Percentiles rank a stretch among this genome's conserved stretches.
These are phyloP conservation scores for Basidiobolus heterosporus DNA, from an alignment of 371 early-diverging fungal species.

Conservation along the genomic window DNA sequence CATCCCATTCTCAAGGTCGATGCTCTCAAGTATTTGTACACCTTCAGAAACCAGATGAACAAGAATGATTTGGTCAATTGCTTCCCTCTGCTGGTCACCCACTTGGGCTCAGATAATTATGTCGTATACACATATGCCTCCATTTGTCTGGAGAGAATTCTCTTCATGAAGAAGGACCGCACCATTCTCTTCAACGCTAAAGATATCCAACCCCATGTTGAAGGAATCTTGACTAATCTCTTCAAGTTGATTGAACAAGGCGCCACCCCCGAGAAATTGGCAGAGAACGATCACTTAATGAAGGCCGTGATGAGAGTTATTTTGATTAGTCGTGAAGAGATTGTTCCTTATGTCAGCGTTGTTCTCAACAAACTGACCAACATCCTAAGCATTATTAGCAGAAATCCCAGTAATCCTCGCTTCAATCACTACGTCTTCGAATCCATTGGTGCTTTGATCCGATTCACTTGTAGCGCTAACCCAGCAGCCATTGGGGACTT, in stretches of 20 bases:
- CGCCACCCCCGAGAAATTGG: conserved; percentile 62
- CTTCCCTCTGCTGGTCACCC: conserved; percentile 37
- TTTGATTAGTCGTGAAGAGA: neutral
- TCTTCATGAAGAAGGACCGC: conserved; percentile 55
- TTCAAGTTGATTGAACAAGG: conserved; percentile 55
- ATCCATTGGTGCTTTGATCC: conserved; percentile 70
- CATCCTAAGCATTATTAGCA: conserved; percentile 67
- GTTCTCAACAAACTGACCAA: conserved; percentile 51
- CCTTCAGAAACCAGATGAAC: conserved; percentile 77
- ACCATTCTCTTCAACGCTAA: neutral
- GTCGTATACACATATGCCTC: conserved; percentile 89
- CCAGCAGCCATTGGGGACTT: conserved; percentile 53
- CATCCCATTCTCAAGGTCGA: conserved; percentile 85
- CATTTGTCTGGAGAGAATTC: conserved; percentile 74
- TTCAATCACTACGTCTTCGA: conserved; percentile 96
- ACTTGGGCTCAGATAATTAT: conserved; percentile 57
- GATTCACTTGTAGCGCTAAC: conserved; percentile 24
- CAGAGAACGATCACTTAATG: conserved; percentile 91
- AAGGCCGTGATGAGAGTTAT: conserved; percentile 4
- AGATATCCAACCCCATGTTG: conserved; percentile 34
- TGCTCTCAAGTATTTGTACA: conserved; percentile 79
- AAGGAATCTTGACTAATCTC: conserved; percentile 47
- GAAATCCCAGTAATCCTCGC: conserved; percentile 90
- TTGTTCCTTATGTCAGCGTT: conserved; percentile 36
- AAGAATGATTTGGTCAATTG: neutral